Conservation (phyloP, 2,329 filamentous ascomycete species). For the Epichloe scottii region DNA sequence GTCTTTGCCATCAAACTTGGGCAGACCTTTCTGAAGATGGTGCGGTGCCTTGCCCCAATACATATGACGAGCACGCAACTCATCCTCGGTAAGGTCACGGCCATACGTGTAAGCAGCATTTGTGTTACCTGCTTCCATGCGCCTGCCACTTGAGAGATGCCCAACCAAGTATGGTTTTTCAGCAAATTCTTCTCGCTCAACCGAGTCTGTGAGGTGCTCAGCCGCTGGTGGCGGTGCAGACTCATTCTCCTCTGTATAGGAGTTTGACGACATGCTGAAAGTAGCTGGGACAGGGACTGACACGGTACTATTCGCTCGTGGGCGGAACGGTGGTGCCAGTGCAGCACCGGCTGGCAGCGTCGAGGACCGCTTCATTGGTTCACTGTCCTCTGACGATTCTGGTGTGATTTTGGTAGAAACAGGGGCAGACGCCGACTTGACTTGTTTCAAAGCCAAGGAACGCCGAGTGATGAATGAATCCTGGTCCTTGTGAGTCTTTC, state of each 20-base stretch:
- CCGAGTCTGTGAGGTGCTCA: conserved; percentile 5
- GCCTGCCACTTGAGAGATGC: conserved; percentile 31
- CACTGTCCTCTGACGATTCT: conserved; percentile 10
- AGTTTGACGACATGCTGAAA: neutral
- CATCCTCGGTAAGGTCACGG: conserved; percentile 45
- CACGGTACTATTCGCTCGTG: conserved; percentile 17
- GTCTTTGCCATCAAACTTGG: conserved; percentile 53
- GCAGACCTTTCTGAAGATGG: conserved; percentile 37
- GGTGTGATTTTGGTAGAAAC: conserved; percentile 10
- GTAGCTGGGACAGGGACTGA: conserved; percentile 8
- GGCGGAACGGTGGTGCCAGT: conserved; percentile 36
- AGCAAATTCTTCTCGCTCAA: conserved; percentile 6
- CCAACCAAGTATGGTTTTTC: conserved; percentile 42
- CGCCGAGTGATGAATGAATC: conserved; percentile 10
- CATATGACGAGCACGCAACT: conserved; percentile 43
- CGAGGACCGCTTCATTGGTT: conserved; percentile 21
- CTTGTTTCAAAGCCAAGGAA: conserved; percentile 15
- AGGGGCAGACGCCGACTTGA: conserved; percentile 15
- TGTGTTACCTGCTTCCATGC: conserved; percentile 27
- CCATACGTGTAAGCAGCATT: conserved; percentile 43
- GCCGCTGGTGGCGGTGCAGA: neutral
- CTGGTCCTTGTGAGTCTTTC: conserved; percentile 6
- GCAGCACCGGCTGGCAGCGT: conserved; percentile 33
- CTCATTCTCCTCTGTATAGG: conserved; percentile 2
- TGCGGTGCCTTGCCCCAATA: conserved; percentile 48